A percentile compares a stretch with the other conserved stretches of the same genome.
Evolutionary conservation across 805 yeast genomes (phyloP).

Genomic region (Wickerhamiella sorbophila): DNA sequence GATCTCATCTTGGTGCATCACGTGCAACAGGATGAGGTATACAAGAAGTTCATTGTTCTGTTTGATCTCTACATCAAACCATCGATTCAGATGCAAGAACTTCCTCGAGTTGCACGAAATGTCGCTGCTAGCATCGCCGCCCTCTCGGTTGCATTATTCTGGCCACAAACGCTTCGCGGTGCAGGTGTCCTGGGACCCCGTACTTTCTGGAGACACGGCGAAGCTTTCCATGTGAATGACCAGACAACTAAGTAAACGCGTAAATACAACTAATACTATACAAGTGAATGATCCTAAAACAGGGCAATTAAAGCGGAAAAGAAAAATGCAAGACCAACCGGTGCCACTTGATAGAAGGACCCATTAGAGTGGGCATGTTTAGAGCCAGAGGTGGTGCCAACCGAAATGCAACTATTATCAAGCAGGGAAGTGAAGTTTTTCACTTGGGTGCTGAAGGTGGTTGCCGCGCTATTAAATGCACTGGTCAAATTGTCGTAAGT

Average conservation of each 20-base stretch:
- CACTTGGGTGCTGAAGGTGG: neutral
- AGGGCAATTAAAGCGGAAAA: neutral
- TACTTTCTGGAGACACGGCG: neutral
- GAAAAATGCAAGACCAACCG: neutral
- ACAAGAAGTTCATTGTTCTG: neutral
- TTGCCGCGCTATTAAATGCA: neutral
- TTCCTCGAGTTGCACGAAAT: neutral
- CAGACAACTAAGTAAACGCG: neutral
- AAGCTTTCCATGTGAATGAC: neutral
- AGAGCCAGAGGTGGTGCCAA: neutral
- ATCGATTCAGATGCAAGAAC: neutral
- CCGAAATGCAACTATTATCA: neutral
- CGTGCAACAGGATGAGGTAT: neutral
- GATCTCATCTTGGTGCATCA: neutral
- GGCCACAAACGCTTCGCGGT: slow-evolving; percentile 3
- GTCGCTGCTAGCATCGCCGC: neutral
- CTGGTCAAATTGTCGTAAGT: neutral
- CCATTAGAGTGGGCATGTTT: neutral
- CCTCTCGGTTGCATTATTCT: neutral
- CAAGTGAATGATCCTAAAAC: neutral
- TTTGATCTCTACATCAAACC: neutral
- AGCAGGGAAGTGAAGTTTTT: neutral
- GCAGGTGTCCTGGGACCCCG: neutral
- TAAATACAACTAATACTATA: neutral
- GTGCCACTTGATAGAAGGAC: neutral